Percentiles rank a stretch among this genome's conserved stretches.
Conservation (phyloP, 371 early-diverging fungal species). For the Syncephalastrum sp. region DNA sequence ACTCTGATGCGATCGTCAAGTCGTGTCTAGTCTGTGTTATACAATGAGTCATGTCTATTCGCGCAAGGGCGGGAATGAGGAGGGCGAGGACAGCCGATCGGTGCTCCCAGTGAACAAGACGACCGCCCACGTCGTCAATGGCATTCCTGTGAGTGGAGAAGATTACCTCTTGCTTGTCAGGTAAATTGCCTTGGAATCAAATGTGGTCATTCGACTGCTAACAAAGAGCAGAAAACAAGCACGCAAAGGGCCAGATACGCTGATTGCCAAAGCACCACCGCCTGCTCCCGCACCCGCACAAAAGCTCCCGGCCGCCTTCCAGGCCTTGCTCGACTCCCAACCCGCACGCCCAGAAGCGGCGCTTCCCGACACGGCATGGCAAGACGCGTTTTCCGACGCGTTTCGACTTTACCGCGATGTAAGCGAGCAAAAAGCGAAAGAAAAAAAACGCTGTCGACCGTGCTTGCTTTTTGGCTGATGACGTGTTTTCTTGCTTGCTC, state of each 20-base stretch:
- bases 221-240: conserved; percentile 32
- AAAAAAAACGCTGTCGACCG: no score
- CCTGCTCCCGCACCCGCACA: conserved; percentile 14
- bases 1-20: no score
- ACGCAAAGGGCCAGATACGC: conserved; percentile 24
- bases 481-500: no score
- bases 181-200: conserved; percentile 14
- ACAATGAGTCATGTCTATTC: no score
- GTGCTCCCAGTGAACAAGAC: conserved; percentile 8
- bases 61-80: no score
- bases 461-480: no score
- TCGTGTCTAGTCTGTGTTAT: no score
- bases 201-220: background rate
- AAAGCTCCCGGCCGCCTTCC: no score
- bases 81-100: no score
- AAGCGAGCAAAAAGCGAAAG: background rate
- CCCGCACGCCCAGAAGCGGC: background rate
- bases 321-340: background rate
- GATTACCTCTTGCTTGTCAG: conserved; percentile 47
- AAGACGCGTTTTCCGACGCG: conserved; percentile 17
- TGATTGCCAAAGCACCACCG: conserved; percentile 22
- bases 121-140: conserved; percentile 34
- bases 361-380: conserved; percentile 27
- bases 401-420: conserved; percentile 35
- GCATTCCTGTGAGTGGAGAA: conserved; percentile 45